These are phyloP conservation scores for Prinsepia uniflora DNA, from an alignment of 306 rosid species.

Conservation along the genomic window DNA sequence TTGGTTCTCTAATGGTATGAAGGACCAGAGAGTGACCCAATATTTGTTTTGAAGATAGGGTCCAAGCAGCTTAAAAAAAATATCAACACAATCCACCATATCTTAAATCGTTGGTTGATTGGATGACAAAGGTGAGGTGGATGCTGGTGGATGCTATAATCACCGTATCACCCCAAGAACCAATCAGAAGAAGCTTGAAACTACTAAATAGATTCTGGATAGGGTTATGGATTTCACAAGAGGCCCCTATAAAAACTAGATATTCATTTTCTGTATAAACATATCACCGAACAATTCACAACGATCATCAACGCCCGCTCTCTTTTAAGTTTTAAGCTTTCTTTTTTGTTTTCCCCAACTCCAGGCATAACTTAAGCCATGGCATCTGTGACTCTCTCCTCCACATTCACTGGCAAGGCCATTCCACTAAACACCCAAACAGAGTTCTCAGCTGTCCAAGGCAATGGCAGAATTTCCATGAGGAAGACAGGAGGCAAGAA, in stretches of 20 bases:
- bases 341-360: background rate
- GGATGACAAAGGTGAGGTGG: background rate
- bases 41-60: background rate
- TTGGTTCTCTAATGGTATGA: too few species aligned
- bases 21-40: background rate
- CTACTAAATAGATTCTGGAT: constrained; percentile 12
- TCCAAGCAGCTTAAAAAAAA: background rate
- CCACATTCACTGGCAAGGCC: constrained; percentile 31
- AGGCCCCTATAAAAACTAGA: background rate
- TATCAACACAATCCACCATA: constrained; percentile 2
- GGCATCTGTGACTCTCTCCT: constrained; percentile 39
- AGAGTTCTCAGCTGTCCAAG: constrained; percentile 14
- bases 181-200: constrained; percentile 16
- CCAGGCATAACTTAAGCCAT: background rate
- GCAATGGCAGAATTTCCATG: constrained; percentile 31
- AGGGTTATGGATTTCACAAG: constrained; percentile 13
- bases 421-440: constrained; percentile 23
- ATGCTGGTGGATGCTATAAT: constrained; percentile 13
- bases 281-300: background rate
- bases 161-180: constrained; percentile 1
- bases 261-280: background rate
- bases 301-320: background rate
- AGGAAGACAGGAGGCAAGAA: constrained; percentile 20
- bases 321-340: background rate
- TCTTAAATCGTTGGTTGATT: background rate